phyloP scores from a whole-genome alignment of 768 basidiomycete genomes.

The Botryobasidium botryosum region DNA sequence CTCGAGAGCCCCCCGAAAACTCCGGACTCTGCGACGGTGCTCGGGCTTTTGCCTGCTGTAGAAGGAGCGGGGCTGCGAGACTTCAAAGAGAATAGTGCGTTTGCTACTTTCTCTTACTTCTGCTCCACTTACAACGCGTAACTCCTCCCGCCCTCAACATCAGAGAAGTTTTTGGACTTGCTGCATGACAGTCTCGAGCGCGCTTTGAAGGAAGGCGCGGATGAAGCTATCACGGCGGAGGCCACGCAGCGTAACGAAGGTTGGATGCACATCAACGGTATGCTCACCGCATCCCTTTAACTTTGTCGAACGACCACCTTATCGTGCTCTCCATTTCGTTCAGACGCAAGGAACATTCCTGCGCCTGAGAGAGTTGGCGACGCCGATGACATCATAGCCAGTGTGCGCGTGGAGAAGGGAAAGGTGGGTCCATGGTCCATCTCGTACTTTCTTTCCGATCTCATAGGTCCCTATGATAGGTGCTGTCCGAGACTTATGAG shows the following conservation, averaged over 20 bases:
- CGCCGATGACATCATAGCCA: conserved; percentile 68
- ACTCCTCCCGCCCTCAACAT: background rate
- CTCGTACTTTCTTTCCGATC: background rate
- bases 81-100: conserved; percentile 55
- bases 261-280: conserved; percentile 77
- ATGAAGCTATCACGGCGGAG: conserved; percentile 46
- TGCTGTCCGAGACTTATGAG: conserved; percentile 39
- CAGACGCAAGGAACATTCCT: conserved; percentile 61
- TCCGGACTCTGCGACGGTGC: conserved; percentile 26
- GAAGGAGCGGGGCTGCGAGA: conserved; percentile 44
- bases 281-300: conserved; percentile 6
- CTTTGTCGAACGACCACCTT: background rate
- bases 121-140: background rate
- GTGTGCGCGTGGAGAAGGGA: conserved; percentile 54
- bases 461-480: conserved; percentile 23
- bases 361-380: conserved; percentile 51
- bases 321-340: too few species aligned
- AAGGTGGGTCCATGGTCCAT: conserved; percentile 28
- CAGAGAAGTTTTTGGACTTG: conserved; percentile 42
- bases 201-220: conserved; percentile 37
- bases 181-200: conserved; percentile 43
- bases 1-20: conserved; percentile 28
- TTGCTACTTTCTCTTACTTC: too few species aligned
- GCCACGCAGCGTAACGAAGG: conserved; percentile 51
- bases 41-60: conserved; percentile 55